Evolutionary conservation across 2,329 filamentous ascomycete species (phyloP).

Genomic region (Colletotrichum theobromicola): DNA sequence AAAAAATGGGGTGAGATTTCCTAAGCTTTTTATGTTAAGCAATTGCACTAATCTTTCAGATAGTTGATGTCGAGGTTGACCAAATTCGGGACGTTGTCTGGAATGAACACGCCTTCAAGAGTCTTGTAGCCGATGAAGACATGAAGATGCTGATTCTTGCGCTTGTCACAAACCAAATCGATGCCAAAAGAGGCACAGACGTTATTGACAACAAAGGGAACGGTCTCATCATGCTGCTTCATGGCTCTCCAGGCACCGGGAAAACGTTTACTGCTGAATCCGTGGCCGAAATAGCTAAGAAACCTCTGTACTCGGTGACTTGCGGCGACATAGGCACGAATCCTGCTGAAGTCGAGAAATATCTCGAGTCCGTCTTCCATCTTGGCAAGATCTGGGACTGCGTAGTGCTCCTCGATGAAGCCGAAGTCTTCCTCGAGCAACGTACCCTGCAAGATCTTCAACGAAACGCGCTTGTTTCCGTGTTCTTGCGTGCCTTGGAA

Average conservation of each 20-base stretch:
- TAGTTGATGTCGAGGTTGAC: not conserved
- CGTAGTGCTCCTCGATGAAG: constrained; percentile 33
- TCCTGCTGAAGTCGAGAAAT: constrained; percentile 25
- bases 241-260: constrained; percentile 38
- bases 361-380: constrained; percentile 31
- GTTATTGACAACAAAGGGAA: constrained; percentile 39
- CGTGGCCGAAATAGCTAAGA: not conserved
- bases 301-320: constrained; percentile 29
- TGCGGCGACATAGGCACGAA: constrained; percentile 30
- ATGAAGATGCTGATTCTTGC: constrained; percentile 34
- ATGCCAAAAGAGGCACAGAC: constrained; percentile 28
- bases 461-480: constrained; percentile 28
- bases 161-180: constrained; percentile 27
- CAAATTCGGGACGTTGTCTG: not conserved
- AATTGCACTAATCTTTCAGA: not conserved
- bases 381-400: constrained; percentile 36
- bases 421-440: constrained; percentile 31
- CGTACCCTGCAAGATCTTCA: constrained; percentile 66
- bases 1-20: not conserved
- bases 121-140: constrained; percentile 20
- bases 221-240: constrained; percentile 37
- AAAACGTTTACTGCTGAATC: constrained; percentile 41
- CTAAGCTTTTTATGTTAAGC: too few relatives aligned
- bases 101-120: constrained; percentile 22
- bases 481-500: constrained; percentile 32